Conservation (phyloP, 768 basidiomycete species). For the Boletales sp. region DNA sequence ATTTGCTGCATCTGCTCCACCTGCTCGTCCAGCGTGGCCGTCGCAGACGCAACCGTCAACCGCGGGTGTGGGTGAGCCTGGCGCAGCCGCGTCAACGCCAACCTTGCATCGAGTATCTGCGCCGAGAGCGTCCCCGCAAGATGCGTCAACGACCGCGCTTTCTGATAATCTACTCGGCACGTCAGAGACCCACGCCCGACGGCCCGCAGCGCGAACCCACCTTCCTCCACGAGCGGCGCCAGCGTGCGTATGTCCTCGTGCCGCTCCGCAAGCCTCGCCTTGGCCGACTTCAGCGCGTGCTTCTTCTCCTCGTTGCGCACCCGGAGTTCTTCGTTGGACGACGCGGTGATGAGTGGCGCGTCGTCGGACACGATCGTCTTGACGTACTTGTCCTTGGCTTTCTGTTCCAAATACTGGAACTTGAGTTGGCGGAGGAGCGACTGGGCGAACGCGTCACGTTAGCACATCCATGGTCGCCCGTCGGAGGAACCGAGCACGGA, state of each 20-base stretch:
- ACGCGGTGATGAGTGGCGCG: constrained; percentile 72
- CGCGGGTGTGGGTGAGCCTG: constrained; percentile 79
- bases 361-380: constrained; percentile 86
- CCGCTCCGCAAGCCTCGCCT: constrained; percentile 57
- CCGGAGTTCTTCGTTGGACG: constrained; percentile 69
- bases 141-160: constrained; percentile 47
- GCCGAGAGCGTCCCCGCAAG: constrained; percentile 62
- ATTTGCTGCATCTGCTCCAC: constrained; percentile 77
- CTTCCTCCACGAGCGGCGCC: constrained; percentile 67
- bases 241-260: constrained; percentile 59
- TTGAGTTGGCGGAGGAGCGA: constrained; percentile 77
- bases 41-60: constrained; percentile 72
- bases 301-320: constrained; percentile 69
- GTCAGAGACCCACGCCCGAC: neutral
- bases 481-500: constrained; percentile 28
- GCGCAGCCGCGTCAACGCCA: constrained; percentile 74
- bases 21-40: constrained; percentile 69
- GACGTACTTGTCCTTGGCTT: constrained; percentile 86
- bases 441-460: constrained; percentile 32
- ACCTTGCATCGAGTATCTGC: constrained; percentile 79
- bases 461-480: neutral
- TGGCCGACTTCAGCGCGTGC: constrained; percentile 58
- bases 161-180: constrained; percentile 49
- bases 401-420: constrained; percentile 86
- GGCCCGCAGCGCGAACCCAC: constrained; percentile 18